A percentile compares a stretch with the other conserved stretches of the same genome.
phyloP scores from a whole-genome alignment of 306 rosid species.

The Urtica urens region DNA sequence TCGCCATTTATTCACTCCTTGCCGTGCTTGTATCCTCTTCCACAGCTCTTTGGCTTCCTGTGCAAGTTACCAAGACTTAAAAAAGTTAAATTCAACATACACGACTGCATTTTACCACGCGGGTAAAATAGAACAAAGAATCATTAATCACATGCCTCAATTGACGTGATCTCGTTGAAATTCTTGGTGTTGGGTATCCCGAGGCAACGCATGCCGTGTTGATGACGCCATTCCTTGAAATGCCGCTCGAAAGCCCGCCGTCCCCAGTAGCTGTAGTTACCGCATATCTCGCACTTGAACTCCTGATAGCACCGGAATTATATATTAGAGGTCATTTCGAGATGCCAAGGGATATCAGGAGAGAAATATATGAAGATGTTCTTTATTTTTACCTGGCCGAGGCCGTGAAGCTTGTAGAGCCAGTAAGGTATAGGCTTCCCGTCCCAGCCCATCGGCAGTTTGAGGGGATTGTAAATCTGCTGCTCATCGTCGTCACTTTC shows the following conservation, averaged over 20 bases:
- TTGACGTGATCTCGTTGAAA: conserved; percentile 91
- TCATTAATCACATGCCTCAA: conserved; percentile 46
- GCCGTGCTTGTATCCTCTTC: conserved; percentile 84
- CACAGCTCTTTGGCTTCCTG: conserved; percentile 97
- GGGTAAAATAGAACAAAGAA: not conserved
- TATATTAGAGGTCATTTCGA: not conserved
- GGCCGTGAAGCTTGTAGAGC: conserved; percentile 97
- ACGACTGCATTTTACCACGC: not conserved
- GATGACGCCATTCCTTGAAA: conserved; percentile 99
- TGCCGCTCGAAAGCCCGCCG: conserved; percentile 97
- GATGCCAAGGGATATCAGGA: not conserved
- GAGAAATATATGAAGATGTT: not conserved
- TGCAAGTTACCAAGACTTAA: conserved; percentile 5
- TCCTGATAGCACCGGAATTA: conserved; percentile 43
- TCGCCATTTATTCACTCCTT: conserved; percentile 94
- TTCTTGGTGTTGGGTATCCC: conserved; percentile 98
- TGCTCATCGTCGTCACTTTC: conserved; percentile 97
- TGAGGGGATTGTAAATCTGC: conserved; percentile 95
- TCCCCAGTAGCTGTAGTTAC: conserved; percentile 98
- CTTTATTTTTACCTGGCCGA: conserved; percentile 68
- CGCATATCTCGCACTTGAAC: conserved; percentile 96
- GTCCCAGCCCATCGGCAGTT: conserved; percentile 99
- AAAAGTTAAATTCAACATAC: not conserved
- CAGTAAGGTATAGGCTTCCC: conserved; percentile 98
- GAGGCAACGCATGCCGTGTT: conserved; percentile 99